Evolutionary conservation across 345 rosid species (phyloP), one percentile per base, ranked within the genome.

Genomic region (Noccaea bulbosa): DNA sequence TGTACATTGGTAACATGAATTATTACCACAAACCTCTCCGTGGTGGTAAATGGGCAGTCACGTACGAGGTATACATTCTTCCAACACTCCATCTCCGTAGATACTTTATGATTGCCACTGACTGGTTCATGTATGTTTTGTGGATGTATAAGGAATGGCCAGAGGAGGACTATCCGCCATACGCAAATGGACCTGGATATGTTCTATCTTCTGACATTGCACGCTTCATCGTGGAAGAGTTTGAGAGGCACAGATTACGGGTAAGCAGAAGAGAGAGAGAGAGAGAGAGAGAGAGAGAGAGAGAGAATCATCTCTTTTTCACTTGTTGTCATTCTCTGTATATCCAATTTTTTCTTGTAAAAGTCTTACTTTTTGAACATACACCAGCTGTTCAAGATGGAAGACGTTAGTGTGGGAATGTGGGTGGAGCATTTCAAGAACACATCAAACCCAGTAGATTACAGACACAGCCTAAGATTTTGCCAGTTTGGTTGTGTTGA

Each of bases 361-460:
- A 40, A 16, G 24, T 11, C 14, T 11, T 33, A 39, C 58, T 46
- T 3, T 24, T 24, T 24, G 30, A 24, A 44, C 60, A 48, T 6
- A 63, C 11, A 77, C 77, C 90, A 93, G 98, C 35, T 93, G 77
- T 93, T 91, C 78, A 93, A 93, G 87, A 93, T 93, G 99, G 99
- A 94, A 76, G 99, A 94, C 39, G 97, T 94, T 76, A 94, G 99
- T 38, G 84, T 94, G 82, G 99, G 99, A 82, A 85, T 94, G 99
- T 94, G 97, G 99, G 96, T 94, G 59, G 95, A 88, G 87, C 85
- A 84, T 67, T 94, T 91, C 76, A 91, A 94, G 38, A 77, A 67
- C 83, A 80, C 80, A 70, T 33, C 95, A 33, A 89, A 84, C 59
- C 20, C 69, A 0, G 97, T 94, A 55, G 88, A 84, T 61, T 91